Evolutionary conservation across 352 stramenopile genomes (phyloP), one percentile per base, ranked within the genome.

Genomic region (Thalassiosira hispida): DNA sequence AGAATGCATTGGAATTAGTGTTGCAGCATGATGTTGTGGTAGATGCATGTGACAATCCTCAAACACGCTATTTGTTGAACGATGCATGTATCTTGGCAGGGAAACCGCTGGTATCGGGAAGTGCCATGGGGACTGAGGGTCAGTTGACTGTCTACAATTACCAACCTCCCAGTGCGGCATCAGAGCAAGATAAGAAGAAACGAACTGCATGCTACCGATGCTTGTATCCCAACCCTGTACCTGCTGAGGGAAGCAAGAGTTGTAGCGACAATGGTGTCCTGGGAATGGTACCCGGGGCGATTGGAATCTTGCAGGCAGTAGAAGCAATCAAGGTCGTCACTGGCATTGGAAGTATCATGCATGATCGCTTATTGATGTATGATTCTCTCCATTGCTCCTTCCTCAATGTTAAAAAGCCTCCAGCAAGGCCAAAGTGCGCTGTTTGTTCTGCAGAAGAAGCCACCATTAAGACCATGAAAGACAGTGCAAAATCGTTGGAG

Each of bases 241-340:
- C 73, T 11, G 53, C 85, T 0, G 92, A 94, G 57, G 84, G 84
- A 49, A 84, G 79, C 59, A 90, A 92, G 60, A 97, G 90, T 63
- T 99, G 97, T 68, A 94, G 88, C 14, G 96, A 99, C 51, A 98
- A 98, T 70, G 97, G 97, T 42, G 97, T 99, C 0, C 60, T 99
- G 12, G 97, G 97, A 38, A 94, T 97, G 40, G 96, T 98, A 0
- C 96, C 96, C 14, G 96, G 96, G 9, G 89, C 98, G 2, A 97
- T 98, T 71, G 96, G 96, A 6, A 96, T 95, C 51, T 73, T 99
- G 6, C 96, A 98, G 63, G 95, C 97, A 6, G 90, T 98, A 33
- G 96, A 98, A 84, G 84, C 91, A 0, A 85, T 98, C 33, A 98
- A 98, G 80, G 61, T 98, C 22, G 51, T 98, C 20, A 93, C 90